Conservation (phyloP, 768 basidiomycete genomes). For the Russula earlei region DNA sequence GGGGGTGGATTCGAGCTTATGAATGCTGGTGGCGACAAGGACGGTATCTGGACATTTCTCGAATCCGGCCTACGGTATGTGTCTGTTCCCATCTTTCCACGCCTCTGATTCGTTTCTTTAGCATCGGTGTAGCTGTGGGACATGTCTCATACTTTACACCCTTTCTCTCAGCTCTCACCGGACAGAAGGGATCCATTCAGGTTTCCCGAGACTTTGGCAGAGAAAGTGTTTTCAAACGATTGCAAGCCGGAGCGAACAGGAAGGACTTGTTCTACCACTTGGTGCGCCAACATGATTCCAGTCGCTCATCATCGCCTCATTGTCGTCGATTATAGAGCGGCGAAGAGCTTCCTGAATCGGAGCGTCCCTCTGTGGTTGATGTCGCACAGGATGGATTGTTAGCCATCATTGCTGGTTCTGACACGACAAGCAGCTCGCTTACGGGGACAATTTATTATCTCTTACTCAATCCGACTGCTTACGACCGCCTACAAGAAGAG, state of each 20-base stretch:
- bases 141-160: no score
- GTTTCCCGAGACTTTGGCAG: no score
- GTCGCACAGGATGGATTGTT: slow-evolving; percentile 30
- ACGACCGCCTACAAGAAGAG: slow-evolving; percentile 7
- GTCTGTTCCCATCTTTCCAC: no score
- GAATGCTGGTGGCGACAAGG: slow-evolving; percentile 12
- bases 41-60: not conserved
- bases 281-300: slow-evolving; percentile 19
- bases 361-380: not conserved
- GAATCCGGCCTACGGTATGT: not conserved
- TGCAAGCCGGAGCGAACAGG: no score
- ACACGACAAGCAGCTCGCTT: slow-evolving; percentile 32
- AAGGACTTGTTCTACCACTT: slow-evolving; percentile 20
- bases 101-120: not conserved
- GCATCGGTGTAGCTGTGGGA: not conserved
- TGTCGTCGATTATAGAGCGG: not conserved
- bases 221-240: no score
- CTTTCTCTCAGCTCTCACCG: no score
- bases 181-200: no score
- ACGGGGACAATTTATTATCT: slow-evolving; percentile 29
- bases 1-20: slow-evolving; percentile 24
- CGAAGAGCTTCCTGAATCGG: not conserved
- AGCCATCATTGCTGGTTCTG: slow-evolving; percentile 35
- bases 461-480: slow-evolving; percentile 24
- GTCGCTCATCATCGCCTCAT: not conserved